Evolutionary conservation across 257 asterid species (phyloP).

Genomic region (Euphrasia confusa): DNA sequence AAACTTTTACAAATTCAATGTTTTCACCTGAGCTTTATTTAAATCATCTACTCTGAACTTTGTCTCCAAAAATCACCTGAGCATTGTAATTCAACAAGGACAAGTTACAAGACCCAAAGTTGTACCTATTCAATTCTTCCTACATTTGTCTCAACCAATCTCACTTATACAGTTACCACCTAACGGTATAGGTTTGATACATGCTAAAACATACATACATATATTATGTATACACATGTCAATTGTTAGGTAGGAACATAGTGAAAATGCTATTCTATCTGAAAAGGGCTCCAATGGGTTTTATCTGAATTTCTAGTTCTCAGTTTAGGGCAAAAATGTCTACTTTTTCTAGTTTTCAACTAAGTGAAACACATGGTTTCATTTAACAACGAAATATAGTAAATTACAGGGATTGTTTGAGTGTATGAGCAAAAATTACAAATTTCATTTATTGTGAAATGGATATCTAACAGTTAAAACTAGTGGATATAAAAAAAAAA

Average conservation of each 20-base stretch:
- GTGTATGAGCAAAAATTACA: too few species aligned
- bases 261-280: not conserved
- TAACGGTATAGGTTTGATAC: too few species aligned
- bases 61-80: not conserved
- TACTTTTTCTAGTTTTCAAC: constrained; percentile 5
- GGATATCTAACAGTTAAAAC: not conserved
- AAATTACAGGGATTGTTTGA: too few species aligned
- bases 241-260: not conserved
- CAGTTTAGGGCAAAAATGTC: not conserved
- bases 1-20: not conserved
- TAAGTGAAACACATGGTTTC: not conserved
- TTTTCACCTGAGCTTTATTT: not conserved
- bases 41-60: not conserved
- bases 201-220: too few species aligned
- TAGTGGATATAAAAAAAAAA: not conserved
- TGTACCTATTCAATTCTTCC: not conserved
- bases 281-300: not conserved
- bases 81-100: not conserved
- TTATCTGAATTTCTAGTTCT: constrained; percentile 4
- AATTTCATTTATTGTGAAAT: too few species aligned
- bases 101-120: not conserved
- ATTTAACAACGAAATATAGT: too few species aligned
- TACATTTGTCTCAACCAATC: too few species aligned
- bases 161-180: too few species aligned
- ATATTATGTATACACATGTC: too few species aligned